A percentile compares a stretch with the other conserved stretches of the same genome.
Conservation (phyloP, 2,329 filamentous ascomycete genomes). For the Cryphonectria carpinicola region DNA sequence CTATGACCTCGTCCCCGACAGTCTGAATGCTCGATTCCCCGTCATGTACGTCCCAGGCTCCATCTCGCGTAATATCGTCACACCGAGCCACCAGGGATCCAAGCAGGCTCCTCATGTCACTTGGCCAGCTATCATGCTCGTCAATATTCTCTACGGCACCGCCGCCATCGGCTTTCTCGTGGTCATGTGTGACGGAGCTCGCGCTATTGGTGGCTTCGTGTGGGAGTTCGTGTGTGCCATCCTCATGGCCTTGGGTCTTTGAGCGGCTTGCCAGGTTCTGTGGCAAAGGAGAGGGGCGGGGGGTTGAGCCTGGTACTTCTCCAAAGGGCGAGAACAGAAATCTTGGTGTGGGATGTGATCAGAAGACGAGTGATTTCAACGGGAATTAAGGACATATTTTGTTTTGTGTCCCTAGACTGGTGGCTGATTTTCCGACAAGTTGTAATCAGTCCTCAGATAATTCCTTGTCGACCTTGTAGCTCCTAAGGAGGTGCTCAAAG, state of each 20-base stretch:
- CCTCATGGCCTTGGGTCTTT: not conserved
- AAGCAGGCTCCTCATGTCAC: not conserved
- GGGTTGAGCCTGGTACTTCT: not conserved
- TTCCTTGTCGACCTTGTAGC: not conserved
- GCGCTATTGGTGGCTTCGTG: not conserved
- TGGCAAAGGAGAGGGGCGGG: too few species aligned
- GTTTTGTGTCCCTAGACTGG: not conserved
- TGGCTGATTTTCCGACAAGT: not conserved
- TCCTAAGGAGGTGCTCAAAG: not conserved
- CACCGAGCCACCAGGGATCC: not conserved
- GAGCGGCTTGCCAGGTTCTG: not conserved
- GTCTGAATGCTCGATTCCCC: constrained; percentile 1
- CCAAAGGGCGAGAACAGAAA: not conserved
- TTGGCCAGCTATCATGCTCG: constrained; percentile 2
- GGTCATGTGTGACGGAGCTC: constrained; percentile 6
- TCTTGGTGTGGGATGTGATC: not conserved
- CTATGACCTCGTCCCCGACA: constrained; percentile 3
- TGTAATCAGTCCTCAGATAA: not conserved
- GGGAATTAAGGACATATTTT: not conserved
- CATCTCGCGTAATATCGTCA: not conserved
- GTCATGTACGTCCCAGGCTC: not conserved
- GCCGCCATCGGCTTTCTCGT: constrained; percentile 3
- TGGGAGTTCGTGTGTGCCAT: not conserved
- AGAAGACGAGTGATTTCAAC: not conserved
- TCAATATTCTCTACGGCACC: not conserved